Percentiles rank a stretch among this genome's conserved stretches.
phyloP scores from a whole-genome alignment of 305 asterid species.

The Solanum hybrid region DNA sequence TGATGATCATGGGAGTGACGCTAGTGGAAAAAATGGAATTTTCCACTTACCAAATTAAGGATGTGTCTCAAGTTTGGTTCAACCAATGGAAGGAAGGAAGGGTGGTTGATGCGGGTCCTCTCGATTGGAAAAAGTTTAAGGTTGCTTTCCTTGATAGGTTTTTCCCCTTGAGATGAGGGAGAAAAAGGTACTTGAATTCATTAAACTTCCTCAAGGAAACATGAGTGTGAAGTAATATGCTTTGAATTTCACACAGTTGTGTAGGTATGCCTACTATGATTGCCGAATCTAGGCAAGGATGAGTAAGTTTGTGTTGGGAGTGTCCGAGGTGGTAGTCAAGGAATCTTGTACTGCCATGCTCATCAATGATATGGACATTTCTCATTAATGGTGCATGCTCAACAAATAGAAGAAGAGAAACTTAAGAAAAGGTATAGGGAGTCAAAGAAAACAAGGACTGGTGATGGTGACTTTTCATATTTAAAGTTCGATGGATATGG shows the following conservation, averaged over 20 bases:
- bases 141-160: background rate
- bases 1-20: background rate
- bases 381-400: background rate
- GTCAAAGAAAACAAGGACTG: background rate
- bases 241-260: background rate
- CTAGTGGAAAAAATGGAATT: too few relatives aligned
- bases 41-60: background rate
- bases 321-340: background rate
- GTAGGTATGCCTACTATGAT: background rate
- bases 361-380: background rate
- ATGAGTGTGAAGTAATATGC: background rate
- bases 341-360: background rate
- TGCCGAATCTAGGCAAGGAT: background rate
- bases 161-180: background rate
- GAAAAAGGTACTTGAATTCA: background rate
- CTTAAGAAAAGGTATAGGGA: background rate
- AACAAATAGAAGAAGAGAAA: too few relatives aligned
- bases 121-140: background rate
- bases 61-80: background rate
- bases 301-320: background rate
- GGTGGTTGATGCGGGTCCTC: background rate
- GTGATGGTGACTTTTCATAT: background rate
- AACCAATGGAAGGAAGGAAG: background rate
- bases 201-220: background rate
- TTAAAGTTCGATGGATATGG: background rate